phyloP scores from a whole-genome alignment of 2,329 filamentous ascomycete genomes.

The Lecanosticta acicola region DNA sequence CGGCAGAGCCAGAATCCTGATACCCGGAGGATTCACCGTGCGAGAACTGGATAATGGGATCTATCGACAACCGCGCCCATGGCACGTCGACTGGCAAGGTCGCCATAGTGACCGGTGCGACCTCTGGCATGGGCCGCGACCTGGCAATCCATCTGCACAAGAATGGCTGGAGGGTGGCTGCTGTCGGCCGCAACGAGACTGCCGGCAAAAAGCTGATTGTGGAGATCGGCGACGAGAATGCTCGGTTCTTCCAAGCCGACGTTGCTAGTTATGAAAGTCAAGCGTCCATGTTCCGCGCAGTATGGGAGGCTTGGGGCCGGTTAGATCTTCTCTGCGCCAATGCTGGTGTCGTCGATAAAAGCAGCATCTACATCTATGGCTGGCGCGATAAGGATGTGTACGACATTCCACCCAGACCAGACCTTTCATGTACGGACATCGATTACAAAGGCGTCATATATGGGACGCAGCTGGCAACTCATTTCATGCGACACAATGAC shows the following conservation, averaged over 20 bases:
- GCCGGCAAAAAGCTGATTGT: conserved; percentile 33
- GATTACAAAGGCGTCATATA: conserved; percentile 47
- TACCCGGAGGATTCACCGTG: no score
- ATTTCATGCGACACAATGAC: conserved; percentile 19
- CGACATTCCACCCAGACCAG: conserved; percentile 41
- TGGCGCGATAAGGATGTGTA: conserved; percentile 14
- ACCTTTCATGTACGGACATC: conserved; percentile 45
- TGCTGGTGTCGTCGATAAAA: conserved; percentile 46
- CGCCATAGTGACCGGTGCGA: conserved; percentile 40
- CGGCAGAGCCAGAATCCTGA: no score
- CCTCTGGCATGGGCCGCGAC: conserved; percentile 45
- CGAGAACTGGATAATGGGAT: neutral
- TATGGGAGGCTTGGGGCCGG: conserved; percentile 41
- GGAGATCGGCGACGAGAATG: conserved; percentile 26
- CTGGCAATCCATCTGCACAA: conserved; percentile 36
- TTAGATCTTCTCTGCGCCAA: conserved; percentile 49
- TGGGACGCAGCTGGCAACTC: conserved; percentile 15
- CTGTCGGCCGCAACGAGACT: conserved; percentile 36
- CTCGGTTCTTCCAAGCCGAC: conserved; percentile 43
- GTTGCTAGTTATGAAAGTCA: conserved; percentile 45
- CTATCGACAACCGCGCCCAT: neutral
- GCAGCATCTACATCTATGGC: conserved; percentile 40
- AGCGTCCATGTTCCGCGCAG: conserved; percentile 38
- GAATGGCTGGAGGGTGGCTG: conserved; percentile 35
- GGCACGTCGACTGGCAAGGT: conserved; percentile 21